These are phyloP conservation scores for Coniferiporia sulphurascens DNA, from an alignment of 1,284 basidiomycete species.

Conservation along the genomic window DNA sequence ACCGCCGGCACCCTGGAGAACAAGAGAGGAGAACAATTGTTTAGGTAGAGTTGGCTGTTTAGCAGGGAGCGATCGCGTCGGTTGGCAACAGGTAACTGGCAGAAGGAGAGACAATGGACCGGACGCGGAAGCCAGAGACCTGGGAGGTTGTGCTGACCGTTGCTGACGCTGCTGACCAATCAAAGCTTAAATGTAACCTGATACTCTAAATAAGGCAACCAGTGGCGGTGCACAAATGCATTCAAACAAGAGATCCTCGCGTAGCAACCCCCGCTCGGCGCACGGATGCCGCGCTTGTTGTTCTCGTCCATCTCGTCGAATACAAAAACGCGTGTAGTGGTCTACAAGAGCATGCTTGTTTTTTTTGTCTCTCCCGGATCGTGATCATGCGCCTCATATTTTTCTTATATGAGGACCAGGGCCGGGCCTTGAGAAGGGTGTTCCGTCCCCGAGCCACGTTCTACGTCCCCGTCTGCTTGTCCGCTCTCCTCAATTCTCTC, in stretches of 20 bases:
- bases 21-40: slow-evolving; percentile 4
- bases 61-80: not conserved
- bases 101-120: slow-evolving; percentile 3
- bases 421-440: slow-evolving; percentile 1
- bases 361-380: slow-evolving; percentile 5
- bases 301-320: slow-evolving; percentile 15
- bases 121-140: too few species aligned
- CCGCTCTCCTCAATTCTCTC: not conserved
- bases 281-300: slow-evolving; percentile 6
- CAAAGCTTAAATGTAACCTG: not conserved
- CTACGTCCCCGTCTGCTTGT: slow-evolving; percentile 3
- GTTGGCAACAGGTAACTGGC: not conserved
- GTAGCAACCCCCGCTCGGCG: not conserved
- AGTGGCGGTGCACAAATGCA: not conserved
- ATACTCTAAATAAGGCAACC: not conserved
- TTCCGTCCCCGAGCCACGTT: slow-evolving; percentile 12
- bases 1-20: not conserved
- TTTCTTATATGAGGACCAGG: slow-evolving; percentile 16
- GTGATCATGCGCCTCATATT: not conserved
- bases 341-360: slow-evolving; percentile 17
- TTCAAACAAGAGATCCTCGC: not conserved
- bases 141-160: too few species aligned
- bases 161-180: not conserved
- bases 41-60: not conserved
- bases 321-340: slow-evolving; percentile 14